Evolutionary conservation across 441 rosid genomes (phyloP).

Genomic region (Croton laevigatus): DNA sequence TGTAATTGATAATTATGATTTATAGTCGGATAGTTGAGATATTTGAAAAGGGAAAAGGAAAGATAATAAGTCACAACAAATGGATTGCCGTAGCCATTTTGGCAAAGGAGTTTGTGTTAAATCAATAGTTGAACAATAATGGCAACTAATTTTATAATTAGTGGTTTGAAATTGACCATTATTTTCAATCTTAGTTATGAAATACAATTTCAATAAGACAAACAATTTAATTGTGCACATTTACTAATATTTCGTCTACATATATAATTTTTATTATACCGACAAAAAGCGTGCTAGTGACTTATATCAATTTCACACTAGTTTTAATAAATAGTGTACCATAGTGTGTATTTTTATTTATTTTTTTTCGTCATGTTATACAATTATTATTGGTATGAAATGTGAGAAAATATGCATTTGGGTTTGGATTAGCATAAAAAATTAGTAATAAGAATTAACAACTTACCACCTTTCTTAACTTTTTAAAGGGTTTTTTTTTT

Average conservation of each 20-base stretch:
- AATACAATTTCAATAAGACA: background rate
- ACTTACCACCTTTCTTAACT: background rate
- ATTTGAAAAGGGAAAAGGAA: background rate
- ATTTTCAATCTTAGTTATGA: background rate
- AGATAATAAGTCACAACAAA: background rate
- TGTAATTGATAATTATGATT: background rate
- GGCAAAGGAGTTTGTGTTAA: constrained; percentile 4
- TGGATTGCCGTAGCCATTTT: constrained; percentile 16
- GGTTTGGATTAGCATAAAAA: background rate
- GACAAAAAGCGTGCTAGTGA: too few relatives aligned
- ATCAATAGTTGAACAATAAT: background rate
- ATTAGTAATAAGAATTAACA: background rate
- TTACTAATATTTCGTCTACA: too few relatives aligned
- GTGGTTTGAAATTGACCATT: constrained; percentile 3
- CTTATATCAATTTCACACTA: too few relatives aligned
- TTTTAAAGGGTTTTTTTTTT: background rate
- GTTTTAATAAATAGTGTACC: too few relatives aligned
- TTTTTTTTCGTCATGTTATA: too few relatives aligned
- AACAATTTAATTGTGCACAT: background rate
- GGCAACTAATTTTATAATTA: background rate
- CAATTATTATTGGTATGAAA: too few relatives aligned
- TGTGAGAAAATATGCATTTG: background rate
- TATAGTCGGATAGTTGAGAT: background rate
- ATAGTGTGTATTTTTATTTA: too few relatives aligned
- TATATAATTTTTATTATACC: too few relatives aligned